Percentiles rank a stretch among this genome's conserved stretches.
Evolutionary conservation across 2,329 filamentous ascomycete species (phyloP).

Genomic region (Fulvia fulva): DNA sequence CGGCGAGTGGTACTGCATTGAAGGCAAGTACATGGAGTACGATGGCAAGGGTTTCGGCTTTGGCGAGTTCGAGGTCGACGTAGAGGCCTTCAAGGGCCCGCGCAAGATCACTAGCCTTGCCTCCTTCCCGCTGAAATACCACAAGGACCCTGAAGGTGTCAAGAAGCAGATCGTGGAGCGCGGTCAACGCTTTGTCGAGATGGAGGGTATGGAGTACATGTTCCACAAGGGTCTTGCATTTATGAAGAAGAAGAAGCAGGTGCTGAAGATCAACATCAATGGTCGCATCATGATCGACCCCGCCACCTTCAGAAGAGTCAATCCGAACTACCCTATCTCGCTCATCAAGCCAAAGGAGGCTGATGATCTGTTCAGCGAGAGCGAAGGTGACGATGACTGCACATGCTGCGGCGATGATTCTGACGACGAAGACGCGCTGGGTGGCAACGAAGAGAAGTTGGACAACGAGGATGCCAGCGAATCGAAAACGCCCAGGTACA

Average conservation of each 20-base stretch:
- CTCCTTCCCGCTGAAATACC: conserved; percentile 75
- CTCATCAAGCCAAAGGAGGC: conserved; percentile 64
- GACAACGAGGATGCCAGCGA: conserved; percentile 48
- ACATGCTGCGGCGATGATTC: conserved; percentile 39
- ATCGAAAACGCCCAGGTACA: conserved; percentile 37
- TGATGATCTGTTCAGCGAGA: conserved; percentile 47
- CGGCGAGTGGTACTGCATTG: conserved; percentile 71
- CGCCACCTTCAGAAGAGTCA: conserved; percentile 74
- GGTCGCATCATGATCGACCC: conserved; percentile 86
- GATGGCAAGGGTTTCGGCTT: conserved; percentile 83
- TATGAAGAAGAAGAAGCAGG: conserved; percentile 71
- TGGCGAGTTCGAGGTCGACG: conserved; percentile 64
- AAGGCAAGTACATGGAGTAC: conserved; percentile 78
- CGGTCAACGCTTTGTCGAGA: conserved; percentile 75
- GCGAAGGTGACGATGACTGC: conserved; percentile 45
- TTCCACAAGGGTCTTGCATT: conserved; percentile 81
- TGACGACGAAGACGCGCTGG: conserved; percentile 39
- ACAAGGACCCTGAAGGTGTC: conserved; percentile 65
- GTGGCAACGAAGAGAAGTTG: conserved; percentile 48
- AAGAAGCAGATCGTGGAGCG: conserved; percentile 68
- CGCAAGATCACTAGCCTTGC: conserved; percentile 75
- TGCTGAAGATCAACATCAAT: conserved; percentile 79
- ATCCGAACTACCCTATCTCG: conserved; percentile 79
- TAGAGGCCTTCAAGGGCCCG: conserved; percentile 72
- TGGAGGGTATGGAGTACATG: conserved; percentile 81